Evolutionary conservation across 108 stramenopile genomes (phyloP), one percentile per base, ranked within the genome.

Genomic region (Nannochloropsis salina): DNA sequence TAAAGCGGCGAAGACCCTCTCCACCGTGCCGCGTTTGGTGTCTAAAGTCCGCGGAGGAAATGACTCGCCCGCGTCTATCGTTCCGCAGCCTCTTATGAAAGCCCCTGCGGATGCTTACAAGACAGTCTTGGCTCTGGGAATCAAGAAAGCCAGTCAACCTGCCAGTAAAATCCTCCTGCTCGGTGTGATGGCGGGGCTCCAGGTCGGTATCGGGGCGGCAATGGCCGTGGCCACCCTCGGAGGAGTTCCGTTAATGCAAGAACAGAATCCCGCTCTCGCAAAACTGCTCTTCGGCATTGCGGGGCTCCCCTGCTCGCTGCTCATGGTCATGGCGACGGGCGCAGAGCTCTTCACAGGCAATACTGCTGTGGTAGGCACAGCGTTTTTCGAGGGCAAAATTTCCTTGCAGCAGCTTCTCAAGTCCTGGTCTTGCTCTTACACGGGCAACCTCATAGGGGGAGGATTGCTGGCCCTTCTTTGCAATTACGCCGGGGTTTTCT

Each of bases 321-420:
- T 74, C 61, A 15, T 74, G 61, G 61, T 74, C n/a, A n/a, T 74
- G n/a, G 61, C 61, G 20, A 74, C 61, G n/a, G 61, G 61, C 61
- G 15, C 61, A n/a, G 89, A 89, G 85, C 80, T 89, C 6, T 89
- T 89, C 80, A 89, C 89, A 1, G 89, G 89, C 42, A 89, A 89
- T 84, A 89, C 89, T 41, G 89, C 89, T 8, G 41, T 86, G 85
- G 84, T 89, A 5, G 85, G 80, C 1, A 83, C 89, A 8, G 89
- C 89, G 9, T 41, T 31, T 1, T 81, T 86, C 51, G 86, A 89
- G 61, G 83, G 86, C 41, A 84, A 84, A 21, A 83, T 85, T n/a
- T 80, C 89, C 43, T 18, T 41, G 31, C 44, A 82, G 9, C 86
- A 86, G 82, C 86, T 89, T 11, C n/a, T 82, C 42, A 84, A 84